Evolutionary conservation across 2,329 filamentous ascomycete genomes (phyloP).

Genomic region (Tolypocladium inflatum): DNA sequence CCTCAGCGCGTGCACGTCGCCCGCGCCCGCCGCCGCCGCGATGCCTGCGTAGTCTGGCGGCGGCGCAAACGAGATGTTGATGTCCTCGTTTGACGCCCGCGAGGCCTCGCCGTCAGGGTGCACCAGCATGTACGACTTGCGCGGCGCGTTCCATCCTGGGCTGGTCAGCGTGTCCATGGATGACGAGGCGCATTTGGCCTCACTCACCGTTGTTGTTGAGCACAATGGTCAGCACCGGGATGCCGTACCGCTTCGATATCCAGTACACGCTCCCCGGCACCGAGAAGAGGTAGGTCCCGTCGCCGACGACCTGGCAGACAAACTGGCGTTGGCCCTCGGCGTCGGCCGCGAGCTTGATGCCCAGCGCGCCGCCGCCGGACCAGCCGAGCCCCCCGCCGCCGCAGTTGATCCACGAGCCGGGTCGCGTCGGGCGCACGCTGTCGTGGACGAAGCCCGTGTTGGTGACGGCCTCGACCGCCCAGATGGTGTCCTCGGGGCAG

Average conservation of each 20-base stretch:
- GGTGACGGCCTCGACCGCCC: slow-evolving; percentile 65
- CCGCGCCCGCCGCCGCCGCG: slow-evolving; percentile 4
- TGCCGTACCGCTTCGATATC: slow-evolving; percentile 35
- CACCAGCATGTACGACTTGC: slow-evolving; percentile 5
- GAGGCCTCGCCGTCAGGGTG: slow-evolving; percentile 3
- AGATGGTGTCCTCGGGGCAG: slow-evolving; percentile 45
- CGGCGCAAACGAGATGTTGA: slow-evolving; percentile 6
- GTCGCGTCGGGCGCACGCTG: slow-evolving; percentile 54
- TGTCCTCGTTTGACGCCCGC: slow-evolving; percentile 4
- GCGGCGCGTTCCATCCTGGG: slow-evolving; percentile 7
- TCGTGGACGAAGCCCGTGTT: slow-evolving; percentile 54
- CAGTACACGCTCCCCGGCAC: slow-evolving; percentile 38
- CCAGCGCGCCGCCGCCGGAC: slow-evolving; percentile 62
- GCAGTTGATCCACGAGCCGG: slow-evolving; percentile 67
- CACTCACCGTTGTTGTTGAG: slow-evolving; percentile 35
- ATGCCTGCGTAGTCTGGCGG: slow-evolving; percentile 5
- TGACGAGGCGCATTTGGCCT: neutral
- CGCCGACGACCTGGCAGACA: slow-evolving; percentile 39
- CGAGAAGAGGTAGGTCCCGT: slow-evolving; percentile 38
- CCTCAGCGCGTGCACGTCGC: slow-evolving; percentile 3
- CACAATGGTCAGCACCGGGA: slow-evolving; percentile 37
- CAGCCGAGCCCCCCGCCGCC: slow-evolving; percentile 68
- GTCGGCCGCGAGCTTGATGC: slow-evolving; percentile 57
- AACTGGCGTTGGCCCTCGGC: slow-evolving; percentile 27
- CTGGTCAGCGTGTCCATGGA: neutral